phyloP scores from a whole-genome alignment of 306 rosid genomes.

The Cucurbita maxima region DNA sequence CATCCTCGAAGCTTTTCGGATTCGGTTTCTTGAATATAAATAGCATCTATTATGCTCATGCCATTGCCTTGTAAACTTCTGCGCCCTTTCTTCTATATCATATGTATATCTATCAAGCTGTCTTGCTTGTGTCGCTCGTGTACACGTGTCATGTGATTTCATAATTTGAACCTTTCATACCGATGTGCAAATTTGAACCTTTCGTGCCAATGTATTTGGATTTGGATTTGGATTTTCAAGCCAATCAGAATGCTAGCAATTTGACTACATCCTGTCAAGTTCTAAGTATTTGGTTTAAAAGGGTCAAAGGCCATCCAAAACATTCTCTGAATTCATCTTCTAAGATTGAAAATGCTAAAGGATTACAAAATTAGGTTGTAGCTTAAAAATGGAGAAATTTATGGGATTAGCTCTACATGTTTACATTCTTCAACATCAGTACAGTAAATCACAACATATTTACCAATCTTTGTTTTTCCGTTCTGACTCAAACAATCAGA shows the following conservation, averaged over 20 bases:
- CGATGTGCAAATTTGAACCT: too few relatives aligned
- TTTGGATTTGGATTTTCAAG: background rate
- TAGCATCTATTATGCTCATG: background rate
- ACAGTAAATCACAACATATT: constrained; percentile 3
- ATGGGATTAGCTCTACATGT: constrained; percentile 23
- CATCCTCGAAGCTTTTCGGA: background rate
- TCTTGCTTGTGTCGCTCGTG: background rate
- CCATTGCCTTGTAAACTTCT: background rate
- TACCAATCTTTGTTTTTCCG: background rate
- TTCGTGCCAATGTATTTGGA: too few relatives aligned
- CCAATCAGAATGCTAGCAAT: background rate
- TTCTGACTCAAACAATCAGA: constrained; percentile 1
- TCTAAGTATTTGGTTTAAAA: background rate
- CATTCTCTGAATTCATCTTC: background rate
- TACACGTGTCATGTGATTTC: background rate
- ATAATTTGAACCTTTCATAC: too few relatives aligned
- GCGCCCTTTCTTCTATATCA: background rate
- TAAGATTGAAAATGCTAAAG: background rate
- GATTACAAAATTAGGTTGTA: background rate
- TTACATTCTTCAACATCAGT: constrained; percentile 14
- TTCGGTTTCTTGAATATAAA: background rate
- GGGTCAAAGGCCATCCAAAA: background rate
- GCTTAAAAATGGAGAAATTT: constrained; percentile 15
- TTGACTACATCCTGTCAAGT: background rate
- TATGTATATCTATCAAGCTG: background rate